Base-by-base conservation (phyloP, 1,284 basidiomycete species). In the Leucoagaricus sp. region DNA sequence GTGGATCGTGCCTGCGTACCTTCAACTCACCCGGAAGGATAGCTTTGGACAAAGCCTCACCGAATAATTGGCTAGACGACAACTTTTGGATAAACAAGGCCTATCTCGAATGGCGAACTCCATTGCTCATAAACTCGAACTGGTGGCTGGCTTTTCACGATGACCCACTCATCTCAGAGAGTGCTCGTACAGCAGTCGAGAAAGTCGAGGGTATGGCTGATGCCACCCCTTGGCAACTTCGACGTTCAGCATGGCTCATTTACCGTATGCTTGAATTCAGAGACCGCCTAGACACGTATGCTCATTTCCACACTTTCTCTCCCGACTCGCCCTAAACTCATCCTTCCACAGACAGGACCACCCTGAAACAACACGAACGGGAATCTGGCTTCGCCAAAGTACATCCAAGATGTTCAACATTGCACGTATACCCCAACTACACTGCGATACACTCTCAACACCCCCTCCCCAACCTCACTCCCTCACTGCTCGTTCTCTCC, bases 21-120 rank as follows among this genome's bases (percentile, higher is more conserved):
- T 48, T 31, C 40, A 26, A 48, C 21, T 54, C 45, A 52, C 49
- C 34, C 46, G 19, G 34, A 49, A 21, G 12, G 41, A 23, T 55
- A 93, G 94, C 92, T 53, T 83, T 98, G 47, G 94, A 98, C 74
- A 85, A 83, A 64, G 77, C 80, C 2, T 96, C 94, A 6, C 91
- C 93, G 0, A 81, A 90, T 72, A 98, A 97, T 71, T 98, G 96
- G 96, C 83, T 99, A 12, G 86, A 97, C 65, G 96, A 98, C 73
- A 94, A 93, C 55, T 90, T 96, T 66, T 98, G 96, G 96, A 77
- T 89, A 57, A 87, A 90, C 63, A 89, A 91, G 63, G 89, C 93
- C 0, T 99, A 98, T 73, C 86, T 94, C 60, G 91, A 94, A 72
- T 94, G 89, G 87, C 84, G 96, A 45, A 84, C 85, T 1, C 94